Evolutionary conservation across 495 filamentous ascomycete genomes (phyloP), one percentile per base, ranked within the genome.

Genomic region (Beverwykella pulmonaria): DNA sequence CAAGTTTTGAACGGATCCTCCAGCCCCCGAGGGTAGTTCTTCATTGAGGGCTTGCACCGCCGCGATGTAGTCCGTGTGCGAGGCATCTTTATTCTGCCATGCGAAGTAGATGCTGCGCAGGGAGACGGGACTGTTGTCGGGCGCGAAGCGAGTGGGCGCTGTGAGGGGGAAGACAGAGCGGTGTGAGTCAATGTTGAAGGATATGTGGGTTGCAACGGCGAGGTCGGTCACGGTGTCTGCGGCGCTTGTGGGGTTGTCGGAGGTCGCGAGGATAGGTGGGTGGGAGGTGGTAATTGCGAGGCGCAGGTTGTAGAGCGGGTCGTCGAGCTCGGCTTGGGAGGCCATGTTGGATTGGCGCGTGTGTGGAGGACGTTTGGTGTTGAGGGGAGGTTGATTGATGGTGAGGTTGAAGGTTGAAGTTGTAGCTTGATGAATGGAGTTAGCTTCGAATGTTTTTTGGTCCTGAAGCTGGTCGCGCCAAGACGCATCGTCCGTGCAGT

Each of bases 81-180:
- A 84, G 62, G 86, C 84, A 80, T 97, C 92, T 75, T 91, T 91
- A 75, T 97, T 93, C 74, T 89, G 82, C 90, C 91, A 99, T 55
- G 92, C 90, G 66, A 97, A 95, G 78, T 91, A 97, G 79, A 98
- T 92, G 77, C 88, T 91, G 75, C 94, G 92, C 41, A 99, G 84
- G 75, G 97, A 90, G 67, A 97, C 87, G 0, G 90, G 82, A 47
- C 87, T 85, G 52, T 86, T 82, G 36, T 84, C 84, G 17, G 88
- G 88, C 53, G 88, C 80, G 81, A 98, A 97, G 65, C 94, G 92
- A 46, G 95, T 98, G 12, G 87, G 82, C 10, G 87, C 82, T 49
- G 84, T 84, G 68, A 99, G 85, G 1, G 90, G 81, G 59, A 96
- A 81, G n/a, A 87, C 78, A 44, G 88, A 82, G 54, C 84, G 86